Evolutionary conservation across 805 yeast genomes (phyloP), one percentile per base, ranked within the genome.

Genomic region (Cyberlindnera japonica): DNA sequence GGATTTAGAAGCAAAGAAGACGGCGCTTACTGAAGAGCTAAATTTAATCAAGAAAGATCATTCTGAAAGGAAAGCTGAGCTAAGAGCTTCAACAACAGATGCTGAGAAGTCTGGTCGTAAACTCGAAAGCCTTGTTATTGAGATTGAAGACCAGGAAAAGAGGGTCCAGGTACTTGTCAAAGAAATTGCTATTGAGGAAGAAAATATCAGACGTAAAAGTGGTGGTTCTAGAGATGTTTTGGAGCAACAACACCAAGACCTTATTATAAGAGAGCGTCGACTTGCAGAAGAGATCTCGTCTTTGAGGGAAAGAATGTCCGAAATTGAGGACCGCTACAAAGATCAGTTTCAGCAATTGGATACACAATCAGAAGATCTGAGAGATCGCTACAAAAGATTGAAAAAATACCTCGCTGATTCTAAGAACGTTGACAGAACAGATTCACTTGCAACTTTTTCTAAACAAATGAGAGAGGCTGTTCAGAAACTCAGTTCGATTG

Each of bases 141-240:
- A 53, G 9, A 47, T 57, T 4, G 22, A 24, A 7, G 37, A 16
- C 4, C 5, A 16, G 13, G 12, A 24, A 12, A 12, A 5, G 16
- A 13, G n/a, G 19, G 5, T 24, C 11, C 11, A 13, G 6, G 17
- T 16, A 9, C 12, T 33, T 13, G 47, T 47, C 2, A 31, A 40
- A 8, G 47, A 50, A 25, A 54, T 60, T 6, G 25, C 30, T 8
- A 32, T 32, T 6, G 64, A 53, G 36, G 47, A 52, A 8, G 58
- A 58, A 8, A 61, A 50, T 36, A 48, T 65, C n/a, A 53, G 53
- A 14, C 49, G 61, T 30, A 53, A 48, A 26, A 41, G 46, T 23
- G 54, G 61, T 35, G 61, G 59, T 6, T 48, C 58, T 1, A 47
- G 46, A 28, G 58, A 49, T 12, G 26, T 41, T 2, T 27, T 55